Evolutionary conservation across 1,139 yeast genomes (phyloP).

Genomic region (Yamadazyma dendronema): DNA sequence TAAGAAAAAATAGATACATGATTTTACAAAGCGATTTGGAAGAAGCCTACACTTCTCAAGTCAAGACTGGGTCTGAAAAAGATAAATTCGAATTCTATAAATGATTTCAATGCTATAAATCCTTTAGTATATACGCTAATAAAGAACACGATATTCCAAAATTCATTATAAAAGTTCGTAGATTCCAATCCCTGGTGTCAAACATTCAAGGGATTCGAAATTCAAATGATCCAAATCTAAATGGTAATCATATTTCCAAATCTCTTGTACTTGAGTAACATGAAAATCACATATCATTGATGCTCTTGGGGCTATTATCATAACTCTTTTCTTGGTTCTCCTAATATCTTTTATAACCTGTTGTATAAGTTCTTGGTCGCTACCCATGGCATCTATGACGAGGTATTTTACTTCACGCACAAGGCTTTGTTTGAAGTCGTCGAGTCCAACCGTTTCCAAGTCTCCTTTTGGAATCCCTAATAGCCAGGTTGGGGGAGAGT

Average conservation of each 20-base stretch:
- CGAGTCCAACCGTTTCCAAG: slow-evolving; percentile 18
- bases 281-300: slow-evolving; percentile 32
- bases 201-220: slow-evolving; percentile 36
- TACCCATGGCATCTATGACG: slow-evolving; percentile 59
- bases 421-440: slow-evolving; percentile 10
- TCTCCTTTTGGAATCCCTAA: slow-evolving; percentile 40
- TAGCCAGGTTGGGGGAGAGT: slow-evolving; percentile 90
- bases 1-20: slow-evolving; percentile 95
- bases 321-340: slow-evolving; percentile 15
- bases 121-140: slow-evolving; percentile 1
- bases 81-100: slow-evolving; percentile 98
- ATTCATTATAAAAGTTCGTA: slow-evolving; percentile 32
- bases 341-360: slow-evolving; percentile 1
- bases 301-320: slow-evolving; percentile 49
- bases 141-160: neutral
- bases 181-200: slow-evolving; percentile 60
- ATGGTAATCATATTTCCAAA: slow-evolving; percentile 51
- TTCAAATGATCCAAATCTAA: slow-evolving; percentile 72
- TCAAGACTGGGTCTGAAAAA: slow-evolving; percentile 90
- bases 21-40: slow-evolving; percentile 93
- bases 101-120: slow-evolving; percentile 34
- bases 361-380: slow-evolving; percentile 23
- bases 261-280: slow-evolving; percentile 17
- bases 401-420: slow-evolving; percentile 11
- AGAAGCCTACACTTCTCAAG: slow-evolving; percentile 96